Conservation (phyloP, 1,139 yeast genomes). For the Nadsonia starkeyi-henricii region DNA sequence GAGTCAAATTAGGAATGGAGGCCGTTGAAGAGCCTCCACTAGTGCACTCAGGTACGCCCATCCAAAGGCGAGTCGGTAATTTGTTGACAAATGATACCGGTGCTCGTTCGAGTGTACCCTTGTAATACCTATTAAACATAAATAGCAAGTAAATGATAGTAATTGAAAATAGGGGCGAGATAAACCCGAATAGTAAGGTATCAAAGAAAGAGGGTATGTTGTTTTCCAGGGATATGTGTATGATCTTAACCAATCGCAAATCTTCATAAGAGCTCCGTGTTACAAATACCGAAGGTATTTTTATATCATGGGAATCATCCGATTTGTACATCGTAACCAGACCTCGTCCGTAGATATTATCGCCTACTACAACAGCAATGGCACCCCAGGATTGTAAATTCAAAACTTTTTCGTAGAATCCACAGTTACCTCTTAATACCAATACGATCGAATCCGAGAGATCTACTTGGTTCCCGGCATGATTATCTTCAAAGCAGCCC, state of each 20-base stretch:
- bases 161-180: slow-evolving; percentile 28
- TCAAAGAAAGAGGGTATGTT: slow-evolving; percentile 22
- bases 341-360: slow-evolving; percentile 22
- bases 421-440: slow-evolving; percentile 28
- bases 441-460: slow-evolving; percentile 22
- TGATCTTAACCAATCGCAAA: slow-evolving; percentile 17
- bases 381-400: slow-evolving; percentile 28
- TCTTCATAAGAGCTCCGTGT: slow-evolving; percentile 20
- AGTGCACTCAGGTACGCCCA: neutral
- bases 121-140: slow-evolving; percentile 23
- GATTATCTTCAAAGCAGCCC: slow-evolving; percentile 12
- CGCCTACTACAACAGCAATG: slow-evolving; percentile 29
- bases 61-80: slow-evolving; percentile 27
- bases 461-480: slow-evolving; percentile 10
- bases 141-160: slow-evolving; percentile 25
- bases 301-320: slow-evolving; percentile 19
- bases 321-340: slow-evolving; percentile 25
- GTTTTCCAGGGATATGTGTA: slow-evolving; percentile 21
- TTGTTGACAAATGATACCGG: slow-evolving; percentile 24
- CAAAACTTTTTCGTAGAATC: slow-evolving; percentile 26
- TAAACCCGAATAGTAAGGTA: slow-evolving; percentile 25
- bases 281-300: slow-evolving; percentile 28
- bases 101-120: slow-evolving; percentile 24
- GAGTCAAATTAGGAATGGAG: neutral
- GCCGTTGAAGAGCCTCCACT: neutral